These are phyloP conservation scores for Onygenales sp. DNA, from an alignment of 2,329 filamentous ascomycete genomes.

Conservation along the genomic window DNA sequence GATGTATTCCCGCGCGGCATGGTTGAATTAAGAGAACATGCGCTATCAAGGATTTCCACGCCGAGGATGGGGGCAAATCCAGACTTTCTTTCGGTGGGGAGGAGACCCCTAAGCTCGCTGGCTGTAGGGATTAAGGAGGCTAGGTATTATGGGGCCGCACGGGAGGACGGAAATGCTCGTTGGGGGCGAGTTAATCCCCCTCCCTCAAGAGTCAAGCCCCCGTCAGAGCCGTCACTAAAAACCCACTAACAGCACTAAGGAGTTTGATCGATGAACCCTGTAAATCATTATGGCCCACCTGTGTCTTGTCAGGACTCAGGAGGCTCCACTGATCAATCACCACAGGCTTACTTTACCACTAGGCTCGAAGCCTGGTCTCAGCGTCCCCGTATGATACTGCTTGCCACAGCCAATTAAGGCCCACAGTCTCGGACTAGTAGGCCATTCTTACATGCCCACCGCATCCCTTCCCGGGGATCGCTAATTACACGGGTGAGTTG, in stretches of 20 bases:
- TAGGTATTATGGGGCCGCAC: background rate
- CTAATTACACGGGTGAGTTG: too few relatives aligned
- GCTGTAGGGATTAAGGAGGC: background rate
- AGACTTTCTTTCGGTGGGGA: background rate
- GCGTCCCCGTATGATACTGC: slow-evolving; percentile 9
- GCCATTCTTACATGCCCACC: background rate
- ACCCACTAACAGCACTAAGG: background rate
- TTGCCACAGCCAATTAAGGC: background rate
- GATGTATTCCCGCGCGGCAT: background rate
- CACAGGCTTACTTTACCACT: slow-evolving; percentile 5
- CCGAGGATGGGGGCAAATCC: background rate
- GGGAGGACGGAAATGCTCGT: background rate
- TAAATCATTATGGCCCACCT: slow-evolving; percentile 1
- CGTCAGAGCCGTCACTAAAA: background rate
- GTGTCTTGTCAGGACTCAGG: background rate
- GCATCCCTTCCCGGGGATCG: background rate
- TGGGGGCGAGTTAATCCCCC: background rate
- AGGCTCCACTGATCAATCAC: background rate
- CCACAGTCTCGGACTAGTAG: background rate
- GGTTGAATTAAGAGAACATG: background rate
- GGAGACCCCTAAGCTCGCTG: background rate
- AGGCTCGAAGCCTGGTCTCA: slow-evolving; percentile 3
- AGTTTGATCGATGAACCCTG: slow-evolving; percentile 4
- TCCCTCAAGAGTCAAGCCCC: background rate
- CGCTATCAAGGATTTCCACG: background rate